Evolutionary conservation across 2,329 filamentous ascomycete species (phyloP), one percentile per base, ranked within the genome.

Genomic region (Berkeleyomyces basicola): DNA sequence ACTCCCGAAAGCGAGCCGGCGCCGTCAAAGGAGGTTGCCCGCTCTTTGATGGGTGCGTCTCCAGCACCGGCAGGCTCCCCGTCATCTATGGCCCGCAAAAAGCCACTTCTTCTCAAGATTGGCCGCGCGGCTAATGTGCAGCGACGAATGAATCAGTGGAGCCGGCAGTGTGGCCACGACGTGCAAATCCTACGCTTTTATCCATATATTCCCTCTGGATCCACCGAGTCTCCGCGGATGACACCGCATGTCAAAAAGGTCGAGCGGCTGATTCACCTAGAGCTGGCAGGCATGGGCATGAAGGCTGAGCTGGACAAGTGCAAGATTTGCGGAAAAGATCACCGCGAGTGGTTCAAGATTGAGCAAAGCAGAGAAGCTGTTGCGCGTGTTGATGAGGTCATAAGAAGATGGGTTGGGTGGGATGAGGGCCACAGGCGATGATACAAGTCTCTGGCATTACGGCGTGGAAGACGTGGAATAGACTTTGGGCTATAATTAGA

Each of bases 341-440:
- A 99, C 72, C 78, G 86, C 61, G 93, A 99, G 75, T 99, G 92
- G 92, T 99, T 99, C 71, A 88, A 95, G 74, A 84, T 96, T 0
- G 83, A 88, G 66, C 88, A 88, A 0, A 85, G 77, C 31, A 81
- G 84, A 66, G 79, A 85, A 37, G 88, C 85, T 0, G 79, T 97
- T 2, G 82, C 79, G 65, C 78, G 81, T 75, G 77, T 82, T 76
- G 76, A 82, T 66, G 77, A 87, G 67, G 82, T 90, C 64, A 84
- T 96, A 47, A 82, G 85, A 70, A 76, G 90, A 67, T 99, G 93
- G 93, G 84, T 91, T 7, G 81, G 82, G 9, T 97, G 91, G 90
- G 88, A 86, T 61, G 86, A 88, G 72, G 72, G 58, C 7, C 47
- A 43, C 49, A 23, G 16, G 33, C 49, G 51, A 11, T 33, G 43